Evolutionary conservation across 805 yeast species (phyloP).

Genomic region (Nakazawaea anatomiae): DNA sequence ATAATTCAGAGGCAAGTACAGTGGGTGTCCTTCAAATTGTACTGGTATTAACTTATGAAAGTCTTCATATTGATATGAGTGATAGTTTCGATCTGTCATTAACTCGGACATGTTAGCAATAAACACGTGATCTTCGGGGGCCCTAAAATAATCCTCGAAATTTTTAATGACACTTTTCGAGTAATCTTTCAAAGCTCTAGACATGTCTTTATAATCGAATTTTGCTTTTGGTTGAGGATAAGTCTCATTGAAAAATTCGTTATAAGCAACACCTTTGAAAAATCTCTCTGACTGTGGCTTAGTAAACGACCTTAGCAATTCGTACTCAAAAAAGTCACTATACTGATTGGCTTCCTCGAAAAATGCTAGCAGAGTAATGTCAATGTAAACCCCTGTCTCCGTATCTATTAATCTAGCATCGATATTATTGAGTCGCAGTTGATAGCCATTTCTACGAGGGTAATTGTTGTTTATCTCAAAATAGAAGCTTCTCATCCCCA

Average conservation of each 20-base stretch:
- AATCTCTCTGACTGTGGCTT: not conserved
- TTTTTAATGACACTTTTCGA: not conserved
- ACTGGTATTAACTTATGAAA: constrained; percentile 49
- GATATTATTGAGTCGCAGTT: constrained; percentile 30
- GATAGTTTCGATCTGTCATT: constrained; percentile 49
- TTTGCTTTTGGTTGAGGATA: not conserved
- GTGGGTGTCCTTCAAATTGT: constrained; percentile 50
- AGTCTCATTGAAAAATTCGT: not conserved
- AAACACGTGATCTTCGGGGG: not conserved
- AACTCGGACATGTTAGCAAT: constrained; percentile 9
- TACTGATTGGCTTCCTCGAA: not conserved
- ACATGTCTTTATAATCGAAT: not conserved
- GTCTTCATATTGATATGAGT: constrained; percentile 43
- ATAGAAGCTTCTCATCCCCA: constrained; percentile 25
- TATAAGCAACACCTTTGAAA: constrained; percentile 2
- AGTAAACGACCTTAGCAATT: not conserved
- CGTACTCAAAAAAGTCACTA: not conserved
- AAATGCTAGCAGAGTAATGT: constrained; percentile 32
- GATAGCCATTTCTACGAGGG: constrained; percentile 26
- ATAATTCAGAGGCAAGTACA: constrained; percentile 37
- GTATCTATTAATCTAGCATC: constrained; percentile 42
- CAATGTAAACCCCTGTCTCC: constrained; percentile 43
- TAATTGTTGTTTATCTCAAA: constrained; percentile 29
- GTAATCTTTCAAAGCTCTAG: not conserved
- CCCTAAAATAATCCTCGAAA: constrained; percentile 1